A percentile compares a stretch with the other conserved stretches of the same genome.
These are phyloP conservation scores for Botrytis fabae DNA, from an alignment of 2,329 filamentous ascomycete species.

Conservation along the genomic window DNA sequence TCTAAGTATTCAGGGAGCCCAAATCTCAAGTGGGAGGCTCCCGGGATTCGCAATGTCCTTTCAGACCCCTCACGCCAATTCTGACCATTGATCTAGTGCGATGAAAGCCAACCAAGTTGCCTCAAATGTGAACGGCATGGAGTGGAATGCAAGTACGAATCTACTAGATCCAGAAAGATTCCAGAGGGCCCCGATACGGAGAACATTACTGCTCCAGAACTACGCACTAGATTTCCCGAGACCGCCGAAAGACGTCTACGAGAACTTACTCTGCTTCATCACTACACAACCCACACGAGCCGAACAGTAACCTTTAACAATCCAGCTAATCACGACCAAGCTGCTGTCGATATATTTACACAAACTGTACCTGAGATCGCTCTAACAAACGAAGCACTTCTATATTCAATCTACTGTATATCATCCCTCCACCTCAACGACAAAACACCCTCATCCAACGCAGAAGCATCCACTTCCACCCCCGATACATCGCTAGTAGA, in stretches of 20 bases:
- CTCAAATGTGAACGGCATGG: conserved; percentile 30
- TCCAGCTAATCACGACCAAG: neutral
- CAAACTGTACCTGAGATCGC: conserved; percentile 27
- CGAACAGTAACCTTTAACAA: conserved; percentile 22
- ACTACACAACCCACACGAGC: conserved; percentile 29
- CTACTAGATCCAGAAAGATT: neutral
- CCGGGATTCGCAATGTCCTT: neutral
- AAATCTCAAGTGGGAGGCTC: neutral
- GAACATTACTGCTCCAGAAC: neutral
- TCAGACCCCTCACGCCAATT: neutral
- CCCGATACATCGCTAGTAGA: neutral
- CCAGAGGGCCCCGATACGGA: neutral
- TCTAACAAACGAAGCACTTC: conserved; percentile 19
- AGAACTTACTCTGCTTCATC: conserved; percentile 33
- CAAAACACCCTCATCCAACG: neutral
- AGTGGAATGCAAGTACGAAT: conserved; percentile 27
- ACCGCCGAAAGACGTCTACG: conserved; percentile 27
- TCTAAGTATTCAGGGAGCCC: neutral
- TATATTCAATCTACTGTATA: neutral
- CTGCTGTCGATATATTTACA: conserved; percentile 20
- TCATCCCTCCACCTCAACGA: neutral
- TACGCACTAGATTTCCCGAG: conserved; percentile 25
- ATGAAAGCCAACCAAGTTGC: conserved; percentile 33
- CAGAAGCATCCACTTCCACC: neutral
- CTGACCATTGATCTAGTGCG: conserved; percentile 27